Evolutionary conservation across 805 yeast genomes (phyloP).

Genomic region (Candida ficus): DNA sequence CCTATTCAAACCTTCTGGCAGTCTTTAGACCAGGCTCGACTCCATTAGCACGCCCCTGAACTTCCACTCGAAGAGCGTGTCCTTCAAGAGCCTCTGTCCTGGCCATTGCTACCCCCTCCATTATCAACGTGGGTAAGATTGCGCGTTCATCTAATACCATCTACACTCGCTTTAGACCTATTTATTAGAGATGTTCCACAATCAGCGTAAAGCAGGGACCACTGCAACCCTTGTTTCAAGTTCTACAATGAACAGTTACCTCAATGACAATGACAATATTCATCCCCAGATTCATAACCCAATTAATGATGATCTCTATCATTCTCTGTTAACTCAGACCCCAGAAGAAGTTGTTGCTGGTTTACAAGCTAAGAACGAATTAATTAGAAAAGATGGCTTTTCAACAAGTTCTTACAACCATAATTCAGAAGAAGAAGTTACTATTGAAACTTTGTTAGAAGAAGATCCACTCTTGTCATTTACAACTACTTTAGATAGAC

Average conservation of each 20-base stretch:
- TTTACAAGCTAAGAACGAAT: conserved; percentile 12
- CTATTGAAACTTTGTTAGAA: conserved; percentile 22
- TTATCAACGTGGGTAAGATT: not conserved
- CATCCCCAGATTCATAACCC: not conserved
- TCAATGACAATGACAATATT: too few relatives aligned
- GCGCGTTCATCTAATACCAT: too few relatives aligned
- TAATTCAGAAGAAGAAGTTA: conserved; percentile 11
- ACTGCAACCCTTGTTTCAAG: not conserved
- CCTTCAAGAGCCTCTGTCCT: too few relatives aligned
- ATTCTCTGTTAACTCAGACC: conserved; percentile 10
- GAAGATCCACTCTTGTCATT: conserved; percentile 25
- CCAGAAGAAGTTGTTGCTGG: conserved; percentile 21
- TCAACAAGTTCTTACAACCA: not conserved
- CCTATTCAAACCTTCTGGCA: too few relatives aligned
- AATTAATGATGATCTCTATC: conserved; percentile 12
- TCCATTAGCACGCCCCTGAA: too few relatives aligned
- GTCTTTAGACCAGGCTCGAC: too few relatives aligned
- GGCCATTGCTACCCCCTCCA: not conserved
- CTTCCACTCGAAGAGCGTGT: too few relatives aligned
- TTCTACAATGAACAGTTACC: not conserved
- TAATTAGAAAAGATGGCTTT: conserved; percentile 10
- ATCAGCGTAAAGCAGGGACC: not conserved
- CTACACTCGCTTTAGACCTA: too few relatives aligned
- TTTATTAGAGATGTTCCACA: too few relatives aligned
- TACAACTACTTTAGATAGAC: conserved; percentile 23